Evolutionary conservation across 2,329 filamentous ascomycete species (phyloP).

Genomic region (Emergomyces pasteurianus): DNA sequence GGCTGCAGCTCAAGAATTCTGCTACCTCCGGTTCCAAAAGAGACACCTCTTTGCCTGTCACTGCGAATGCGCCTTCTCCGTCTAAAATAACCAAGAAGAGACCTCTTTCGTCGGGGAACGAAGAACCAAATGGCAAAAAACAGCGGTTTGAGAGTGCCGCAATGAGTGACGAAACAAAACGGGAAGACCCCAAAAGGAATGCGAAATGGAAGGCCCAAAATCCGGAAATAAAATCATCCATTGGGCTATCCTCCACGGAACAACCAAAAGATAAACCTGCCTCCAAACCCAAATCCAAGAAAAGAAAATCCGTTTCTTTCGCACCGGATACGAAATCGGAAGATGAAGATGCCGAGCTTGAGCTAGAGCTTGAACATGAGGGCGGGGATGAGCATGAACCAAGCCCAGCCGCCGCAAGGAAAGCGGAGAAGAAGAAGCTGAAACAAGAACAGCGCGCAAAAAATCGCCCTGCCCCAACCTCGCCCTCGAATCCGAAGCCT

Average conservation of each 20-base stretch:
- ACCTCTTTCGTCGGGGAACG: slow-evolving; percentile 3
- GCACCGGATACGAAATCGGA: slow-evolving; percentile 49
- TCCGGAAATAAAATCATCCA: slow-evolving; percentile 6
- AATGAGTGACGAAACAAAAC: neutral
- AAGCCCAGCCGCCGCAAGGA: slow-evolving; percentile 7
- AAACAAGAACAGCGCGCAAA: slow-evolving; percentile 7
- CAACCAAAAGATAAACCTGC: neutral
- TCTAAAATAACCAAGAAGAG: slow-evolving; percentile 7
- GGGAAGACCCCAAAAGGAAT: neutral
- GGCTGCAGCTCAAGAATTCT: slow-evolving; percentile 47
- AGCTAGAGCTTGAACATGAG: slow-evolving; percentile 3
- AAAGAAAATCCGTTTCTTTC: slow-evolving; percentile 51
- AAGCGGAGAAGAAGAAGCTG: slow-evolving; percentile 12
- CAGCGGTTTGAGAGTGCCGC: slow-evolving; percentile 14
- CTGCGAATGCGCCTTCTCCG: neutral
- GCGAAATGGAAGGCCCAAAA: neutral
- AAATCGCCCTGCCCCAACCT: neutral
- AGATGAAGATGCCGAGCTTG: slow-evolving; percentile 31
- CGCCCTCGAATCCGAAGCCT: neutral
- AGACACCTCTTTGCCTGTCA: neutral
- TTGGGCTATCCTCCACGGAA: neutral
- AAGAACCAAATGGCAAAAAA: slow-evolving; percentile 15
- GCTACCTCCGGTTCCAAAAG: slow-evolving; percentile 13
- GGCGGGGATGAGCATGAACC: slow-evolving; percentile 12
- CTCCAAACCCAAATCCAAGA: slow-evolving; percentile 9